Base-by-base conservation (phyloP, 2,329 filamentous ascomycete species). In the Amauroascus niger region DNA sequence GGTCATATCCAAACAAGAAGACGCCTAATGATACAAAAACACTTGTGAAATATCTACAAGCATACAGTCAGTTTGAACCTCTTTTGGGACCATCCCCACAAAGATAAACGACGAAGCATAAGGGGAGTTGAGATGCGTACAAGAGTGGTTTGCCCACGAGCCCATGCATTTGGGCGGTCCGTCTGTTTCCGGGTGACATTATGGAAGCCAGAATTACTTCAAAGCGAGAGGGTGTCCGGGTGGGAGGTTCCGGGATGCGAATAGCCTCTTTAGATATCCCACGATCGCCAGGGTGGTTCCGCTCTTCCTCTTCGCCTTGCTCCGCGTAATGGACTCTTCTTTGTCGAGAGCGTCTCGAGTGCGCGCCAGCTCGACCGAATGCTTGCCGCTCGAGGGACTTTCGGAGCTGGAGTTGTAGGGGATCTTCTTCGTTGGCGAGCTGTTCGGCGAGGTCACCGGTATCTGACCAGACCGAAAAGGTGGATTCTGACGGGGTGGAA, bases 391-490 rank as follows among this genome's bases (percentile, higher is more conserved):
- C 81, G 55, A 85, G 71, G 61, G 82, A 82, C 62, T 81, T 76
- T 65, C 78, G 77, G 56, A 91, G 76, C 64, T 81, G 83, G 62
- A 82, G 80, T 62, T 81, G 83, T 61, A 95, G 78, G 56, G 88
- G 87, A 69, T 95, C 88, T 71, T 91, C 82, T 65, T 83, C 82
- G 75, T 87, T 84, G 64, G 81, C 86, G 63, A 90, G 78, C 77
- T 94, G 91, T 74, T 96, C 91, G 65, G 88, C 88, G 64, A 97
- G 81, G 72, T 97, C 93, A 66, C 89, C 91, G 43, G 91, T 95
- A 71, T 96, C 89, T 67, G 87, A 90, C 89, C 88, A 96, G 63
- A 87, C 82, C 55, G 84, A 88, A 70, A 87, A 87, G 64, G 85
- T 81, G 57, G 82, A 86, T 68, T 77, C 76, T 57, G 79, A 81